Conservation (phyloP, 169 alveolate species). For the Sarcocystis neurona region DNA sequence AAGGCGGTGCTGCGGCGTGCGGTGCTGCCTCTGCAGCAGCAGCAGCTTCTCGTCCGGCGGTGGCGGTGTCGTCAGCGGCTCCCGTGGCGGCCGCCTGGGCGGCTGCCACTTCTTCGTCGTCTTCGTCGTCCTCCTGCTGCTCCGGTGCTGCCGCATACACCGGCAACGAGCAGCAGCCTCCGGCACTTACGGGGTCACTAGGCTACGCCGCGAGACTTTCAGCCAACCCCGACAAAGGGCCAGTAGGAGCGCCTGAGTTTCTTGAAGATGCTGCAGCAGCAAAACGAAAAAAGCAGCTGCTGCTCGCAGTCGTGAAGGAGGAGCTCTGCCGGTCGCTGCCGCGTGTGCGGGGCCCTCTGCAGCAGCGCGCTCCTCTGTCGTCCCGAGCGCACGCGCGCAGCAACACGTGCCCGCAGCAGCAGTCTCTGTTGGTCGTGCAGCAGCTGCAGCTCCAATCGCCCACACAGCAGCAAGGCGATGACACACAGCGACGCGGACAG, state of each 20-base stretch:
- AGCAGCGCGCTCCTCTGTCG: not conserved
- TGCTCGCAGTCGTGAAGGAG: too few relatives aligned
- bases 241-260: slow-evolving; percentile 50
- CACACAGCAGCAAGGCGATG: not conserved
- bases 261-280: not conserved
- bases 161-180: not conserved
- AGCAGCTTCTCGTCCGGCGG: not conserved
- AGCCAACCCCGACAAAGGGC: slow-evolving; percentile 57
- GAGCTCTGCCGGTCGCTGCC: too few relatives aligned
- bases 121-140: not conserved
- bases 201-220: slow-evolving; percentile 61
- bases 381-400: not conserved
- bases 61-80: not conserved
- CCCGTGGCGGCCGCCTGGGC: not conserved
- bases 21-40: too few relatives aligned
- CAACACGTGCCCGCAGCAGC: not conserved
- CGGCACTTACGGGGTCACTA: slow-evolving; percentile 7
- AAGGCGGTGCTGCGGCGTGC: too few relatives aligned
- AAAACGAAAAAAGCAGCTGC: not conserved
- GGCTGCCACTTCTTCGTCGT: not conserved
- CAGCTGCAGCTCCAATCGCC: not conserved
- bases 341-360: not conserved
- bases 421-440: not conserved
- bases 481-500: not conserved
- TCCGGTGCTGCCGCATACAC: not conserved